Conservation (phyloP, 2,329 filamentous ascomycete species). For the Colletotrichum cordylinicola region DNA sequence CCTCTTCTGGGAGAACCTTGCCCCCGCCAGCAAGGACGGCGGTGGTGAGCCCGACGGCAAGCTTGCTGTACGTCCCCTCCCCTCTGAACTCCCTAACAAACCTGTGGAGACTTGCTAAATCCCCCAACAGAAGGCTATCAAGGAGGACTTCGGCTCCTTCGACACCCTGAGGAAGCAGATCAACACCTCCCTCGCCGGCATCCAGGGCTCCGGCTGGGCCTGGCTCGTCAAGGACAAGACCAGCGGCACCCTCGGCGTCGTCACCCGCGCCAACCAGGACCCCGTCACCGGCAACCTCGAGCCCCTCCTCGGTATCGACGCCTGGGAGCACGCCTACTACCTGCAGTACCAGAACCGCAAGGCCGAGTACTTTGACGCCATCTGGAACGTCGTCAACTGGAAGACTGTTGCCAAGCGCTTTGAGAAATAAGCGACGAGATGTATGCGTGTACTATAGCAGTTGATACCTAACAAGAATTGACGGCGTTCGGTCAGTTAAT, state of each 20-base stretch:
- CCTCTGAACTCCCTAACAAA: background rate
- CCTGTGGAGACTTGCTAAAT: background rate
- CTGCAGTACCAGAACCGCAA: slow-evolving; percentile 97
- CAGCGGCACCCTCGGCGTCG: slow-evolving; percentile 66
- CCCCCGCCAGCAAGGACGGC: slow-evolving; percentile 66
- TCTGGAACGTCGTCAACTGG: slow-evolving; percentile 98
- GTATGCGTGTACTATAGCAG: slow-evolving; percentile 7
- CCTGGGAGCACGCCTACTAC: slow-evolving; percentile 97
- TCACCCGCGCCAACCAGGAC: slow-evolving; percentile 86
- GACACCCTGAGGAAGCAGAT: slow-evolving; percentile 70
- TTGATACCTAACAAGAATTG: slow-evolving; percentile 13
- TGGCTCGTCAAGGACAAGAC: slow-evolving; percentile 81
- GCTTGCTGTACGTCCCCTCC: slow-evolving; percentile 63
- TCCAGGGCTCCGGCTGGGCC: slow-evolving; percentile 90
- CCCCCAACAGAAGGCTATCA: slow-evolving; percentile 57
- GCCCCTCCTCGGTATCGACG: slow-evolving; percentile 88
- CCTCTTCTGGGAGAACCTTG: slow-evolving; percentile 85
- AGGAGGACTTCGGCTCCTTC: slow-evolving; percentile 71
- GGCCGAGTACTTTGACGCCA: slow-evolving; percentile 91
- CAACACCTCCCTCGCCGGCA: slow-evolving; percentile 70
- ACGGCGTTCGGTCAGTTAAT: background rate
- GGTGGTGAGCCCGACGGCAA: slow-evolving; percentile 67
- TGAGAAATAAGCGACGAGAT: slow-evolving; percentile 42
- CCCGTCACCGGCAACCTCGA: slow-evolving; percentile 83
- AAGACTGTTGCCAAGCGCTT: slow-evolving; percentile 84